Evolutionary conservation across 2,329 filamentous ascomycete species (phyloP), one percentile per base, ranked within the genome.

Genomic region (Raffaelea albimanens): DNA sequence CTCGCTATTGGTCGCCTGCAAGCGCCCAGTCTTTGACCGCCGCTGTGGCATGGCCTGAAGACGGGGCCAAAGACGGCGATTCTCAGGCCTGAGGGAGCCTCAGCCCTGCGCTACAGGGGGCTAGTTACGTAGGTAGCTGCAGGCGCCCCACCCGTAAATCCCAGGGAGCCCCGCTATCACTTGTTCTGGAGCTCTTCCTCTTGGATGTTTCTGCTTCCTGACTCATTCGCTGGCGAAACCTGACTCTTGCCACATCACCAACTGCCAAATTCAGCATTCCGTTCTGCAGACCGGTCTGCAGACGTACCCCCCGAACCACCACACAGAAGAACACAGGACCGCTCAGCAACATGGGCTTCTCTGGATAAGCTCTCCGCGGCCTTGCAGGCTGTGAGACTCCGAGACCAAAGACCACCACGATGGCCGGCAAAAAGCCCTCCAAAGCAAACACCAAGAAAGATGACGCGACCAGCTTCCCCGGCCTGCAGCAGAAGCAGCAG

Each of bases 391-490:
- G 75, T 75, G 70, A 62, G 43, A 49, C 46, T 2, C 41, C 44
- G 43, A 50, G 46, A 49, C 48, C 51, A 47, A 50, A 49, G 50
- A 52, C 53, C 45, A 52, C 51, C 23, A 57, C 66, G 44, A 79
- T 80, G 75, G 71, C 75, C 63, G 67, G 70, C 75, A 78, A 76
- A 64, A 68, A 67, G 63, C 67, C 70, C 54, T 67, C 67, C 48
- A 63, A 59, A 48, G 21, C 50, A 50, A 52, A 48, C 49, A 48
- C 38, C 40, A 55, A 61, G 43, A 66, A 67, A 54, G 63, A 71
- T 46, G 54, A 50, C 63, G 65, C 73, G 58, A 63, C 72, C 59
- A 74, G 64, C 58, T 75, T 75, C 55, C 71, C 75, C 50, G 74
- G 71, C 52, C 68, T 76, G 54, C 68, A 67, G 55, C 63, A 48